Evolutionary conservation across 2,329 filamentous ascomycete species (phyloP).

Genomic region (Biscogniauxia sp.): DNA sequence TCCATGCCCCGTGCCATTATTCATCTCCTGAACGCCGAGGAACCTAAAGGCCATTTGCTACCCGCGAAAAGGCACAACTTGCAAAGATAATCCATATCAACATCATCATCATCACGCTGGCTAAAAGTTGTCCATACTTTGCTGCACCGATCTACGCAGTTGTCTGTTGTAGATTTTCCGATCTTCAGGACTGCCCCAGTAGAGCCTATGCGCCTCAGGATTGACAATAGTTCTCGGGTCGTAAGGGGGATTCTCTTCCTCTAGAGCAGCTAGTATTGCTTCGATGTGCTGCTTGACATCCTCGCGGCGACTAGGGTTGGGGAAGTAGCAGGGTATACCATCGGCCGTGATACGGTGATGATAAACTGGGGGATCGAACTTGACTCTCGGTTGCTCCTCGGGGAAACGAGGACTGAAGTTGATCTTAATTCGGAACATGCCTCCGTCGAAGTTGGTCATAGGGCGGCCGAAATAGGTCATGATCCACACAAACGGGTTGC

Average conservation of each 20-base stretch:
- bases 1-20: neutral
- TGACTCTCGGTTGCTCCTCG: slow-evolving; percentile 80
- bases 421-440: slow-evolving; percentile 79
- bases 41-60: neutral
- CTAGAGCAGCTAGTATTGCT: slow-evolving; percentile 75
- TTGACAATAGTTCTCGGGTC: slow-evolving; percentile 88
- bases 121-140: slow-evolving; percentile 58
- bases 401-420: slow-evolving; percentile 83
- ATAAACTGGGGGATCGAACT: slow-evolving; percentile 77
- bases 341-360: slow-evolving; percentile 82
- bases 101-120: slow-evolving; percentile 5
- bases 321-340: slow-evolving; percentile 81
- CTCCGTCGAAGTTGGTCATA: slow-evolving; percentile 91
- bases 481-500: slow-evolving; percentile 86
- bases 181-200: slow-evolving; percentile 77
- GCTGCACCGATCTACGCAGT: slow-evolving; percentile 73
- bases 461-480: slow-evolving; percentile 87
- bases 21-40: neutral
- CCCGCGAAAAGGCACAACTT: neutral
- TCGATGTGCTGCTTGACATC: slow-evolving; percentile 83
- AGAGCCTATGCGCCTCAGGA: slow-evolving; percentile 79
- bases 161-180: slow-evolving; percentile 82
- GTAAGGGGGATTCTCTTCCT: slow-evolving; percentile 84
- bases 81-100: slow-evolving; percentile 1
- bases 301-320: slow-evolving; percentile 58